Percentiles rank a stretch among this genome's conserved stretches.
phyloP scores from a whole-genome alignment of 331 rosid species.

The Malus hybrid region DNA sequence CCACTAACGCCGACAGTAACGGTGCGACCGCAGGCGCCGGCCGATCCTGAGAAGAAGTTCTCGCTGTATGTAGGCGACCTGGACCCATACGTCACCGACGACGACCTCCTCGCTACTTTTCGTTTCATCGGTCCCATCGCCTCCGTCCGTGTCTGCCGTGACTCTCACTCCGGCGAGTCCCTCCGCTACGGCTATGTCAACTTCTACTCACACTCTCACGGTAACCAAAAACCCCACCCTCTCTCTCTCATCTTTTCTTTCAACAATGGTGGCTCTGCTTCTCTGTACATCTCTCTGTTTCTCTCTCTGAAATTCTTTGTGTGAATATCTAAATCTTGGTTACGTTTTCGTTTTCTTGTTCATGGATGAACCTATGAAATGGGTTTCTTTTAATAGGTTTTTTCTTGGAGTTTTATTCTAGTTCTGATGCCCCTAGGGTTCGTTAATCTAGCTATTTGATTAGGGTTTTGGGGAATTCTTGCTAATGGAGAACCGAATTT shows the following conservation, averaged over 20 bases:
- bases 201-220: conserved; percentile 14
- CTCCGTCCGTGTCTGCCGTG: conserved; percentile 5
- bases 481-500: background rate
- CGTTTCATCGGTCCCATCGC: conserved; percentile 14
- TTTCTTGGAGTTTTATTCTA: background rate
- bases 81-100: conserved; percentile 8
- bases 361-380: background rate
- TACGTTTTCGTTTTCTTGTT: background rate
- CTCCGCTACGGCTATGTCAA: conserved; percentile 15
- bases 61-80: conserved; percentile 20
- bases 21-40: background rate
- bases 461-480: background rate
- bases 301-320: background rate
- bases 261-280: background rate
- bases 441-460: background rate
- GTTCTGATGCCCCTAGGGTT: background rate
- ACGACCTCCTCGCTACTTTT: background rate
- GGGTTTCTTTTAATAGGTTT: background rate
- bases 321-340: background rate
- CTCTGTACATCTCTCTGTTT: background rate
- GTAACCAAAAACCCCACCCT: background rate
- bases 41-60: background rate
- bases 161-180: conserved; percentile 3
- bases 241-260: background rate
- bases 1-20: background rate